Evolutionary conservation across 148 eudicot genomes (phyloP).

Genomic region (Chenopodium formosanum): DNA sequence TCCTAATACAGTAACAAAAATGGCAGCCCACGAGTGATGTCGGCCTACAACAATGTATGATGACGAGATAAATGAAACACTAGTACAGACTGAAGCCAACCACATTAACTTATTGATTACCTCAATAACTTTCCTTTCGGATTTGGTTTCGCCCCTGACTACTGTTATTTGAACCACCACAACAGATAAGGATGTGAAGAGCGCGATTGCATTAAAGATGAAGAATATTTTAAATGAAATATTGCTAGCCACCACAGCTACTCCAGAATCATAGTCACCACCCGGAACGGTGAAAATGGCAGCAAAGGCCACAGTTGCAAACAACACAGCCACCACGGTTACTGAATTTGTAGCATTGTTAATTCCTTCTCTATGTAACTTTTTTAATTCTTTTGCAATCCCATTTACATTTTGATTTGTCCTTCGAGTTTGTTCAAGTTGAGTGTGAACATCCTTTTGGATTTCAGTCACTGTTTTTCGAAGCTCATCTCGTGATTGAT

Average conservation of each 20-base stretch:
- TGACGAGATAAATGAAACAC: constrained; percentile 61
- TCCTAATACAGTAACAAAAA: constrained; percentile 48
- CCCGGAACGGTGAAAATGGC: constrained; percentile 70
- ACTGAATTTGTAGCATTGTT: constrained; percentile 64
- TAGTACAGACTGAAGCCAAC: constrained; percentile 70
- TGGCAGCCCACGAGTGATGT: constrained; percentile 52
- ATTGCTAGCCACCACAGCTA: constrained; percentile 44
- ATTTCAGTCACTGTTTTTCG: constrained; percentile 61
- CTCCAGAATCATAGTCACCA: constrained; percentile 48
- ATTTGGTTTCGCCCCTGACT: constrained; percentile 66
- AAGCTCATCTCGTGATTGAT: constrained; percentile 69
- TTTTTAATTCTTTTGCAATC: constrained; percentile 64
- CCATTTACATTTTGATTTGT: constrained; percentile 62
- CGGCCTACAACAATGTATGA: constrained; percentile 62
- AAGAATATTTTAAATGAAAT: constrained; percentile 54
- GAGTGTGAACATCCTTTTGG: constrained; percentile 54
- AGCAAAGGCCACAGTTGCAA: constrained; percentile 70
- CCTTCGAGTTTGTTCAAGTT: constrained; percentile 63
- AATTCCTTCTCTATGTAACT: constrained; percentile 66
- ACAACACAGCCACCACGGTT: constrained; percentile 70
- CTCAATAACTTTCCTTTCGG: constrained; percentile 62
- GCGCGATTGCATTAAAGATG: constrained; percentile 57
- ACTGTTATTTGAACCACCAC: constrained; percentile 73
- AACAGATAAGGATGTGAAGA: constrained; percentile 65
- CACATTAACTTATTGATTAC: constrained; percentile 82